Conservation (phyloP, 768 basidiomycete species). For the Chalciporus chontae region DNA sequence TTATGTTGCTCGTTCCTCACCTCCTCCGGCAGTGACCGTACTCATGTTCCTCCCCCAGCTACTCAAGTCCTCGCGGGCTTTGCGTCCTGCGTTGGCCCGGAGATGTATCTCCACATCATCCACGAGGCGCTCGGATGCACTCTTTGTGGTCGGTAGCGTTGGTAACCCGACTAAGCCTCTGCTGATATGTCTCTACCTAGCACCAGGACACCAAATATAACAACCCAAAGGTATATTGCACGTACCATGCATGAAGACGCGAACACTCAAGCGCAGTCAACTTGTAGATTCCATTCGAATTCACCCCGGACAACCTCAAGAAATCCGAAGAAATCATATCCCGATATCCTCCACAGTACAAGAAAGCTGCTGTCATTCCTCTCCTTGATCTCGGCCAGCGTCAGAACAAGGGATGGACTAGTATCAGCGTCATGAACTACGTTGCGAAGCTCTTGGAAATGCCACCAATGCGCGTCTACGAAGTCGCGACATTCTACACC, state of each 20-base stretch:
- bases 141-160: constrained; percentile 70
- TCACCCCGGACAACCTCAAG: constrained; percentile 77
- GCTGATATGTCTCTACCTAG: constrained; percentile 39
- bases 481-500: constrained; percentile 99
- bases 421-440: constrained; percentile 98
- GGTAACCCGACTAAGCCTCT: constrained; percentile 6
- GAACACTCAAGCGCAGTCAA: background rate
- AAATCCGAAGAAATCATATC: constrained; percentile 86
- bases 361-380: constrained; percentile 97
- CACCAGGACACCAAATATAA: constrained; percentile 95
- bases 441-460: constrained; percentile 91
- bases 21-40: background rate
- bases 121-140: constrained; percentile 68
- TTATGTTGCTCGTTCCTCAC: background rate
- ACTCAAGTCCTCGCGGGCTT: constrained; percentile 7
- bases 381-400: constrained; percentile 94
- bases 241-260: background rate
- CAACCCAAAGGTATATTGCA: constrained; percentile 70
- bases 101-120: constrained; percentile 38
- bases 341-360: constrained; percentile 95
- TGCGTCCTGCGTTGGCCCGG: constrained; percentile 17
- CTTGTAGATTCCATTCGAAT: constrained; percentile 83
- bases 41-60: constrained; percentile 23
- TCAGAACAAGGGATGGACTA: constrained; percentile 98
- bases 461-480: constrained; percentile 98